Conservation (phyloP, 2,329 filamentous ascomycete species). For the Hysterium pulicare region DNA sequence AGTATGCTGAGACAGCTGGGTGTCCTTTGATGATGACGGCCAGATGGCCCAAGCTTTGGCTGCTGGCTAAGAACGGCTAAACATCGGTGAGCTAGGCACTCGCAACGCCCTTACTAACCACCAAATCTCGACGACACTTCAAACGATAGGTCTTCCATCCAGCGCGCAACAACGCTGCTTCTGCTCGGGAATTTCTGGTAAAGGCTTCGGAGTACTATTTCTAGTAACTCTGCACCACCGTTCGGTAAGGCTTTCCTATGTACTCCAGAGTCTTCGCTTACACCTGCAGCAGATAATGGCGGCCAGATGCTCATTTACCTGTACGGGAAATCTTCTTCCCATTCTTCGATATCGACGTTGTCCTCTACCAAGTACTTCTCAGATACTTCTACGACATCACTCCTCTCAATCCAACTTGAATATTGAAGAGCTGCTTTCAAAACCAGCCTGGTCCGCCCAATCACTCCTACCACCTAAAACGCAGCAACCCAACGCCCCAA, state of each 20-base stretch:
- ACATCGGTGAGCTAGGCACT: too few species aligned
- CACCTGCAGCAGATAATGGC: constrained; percentile 5
- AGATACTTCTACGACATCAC: neutral
- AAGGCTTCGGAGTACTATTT: neutral
- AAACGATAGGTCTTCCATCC: constrained; percentile 1
- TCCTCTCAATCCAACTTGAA: constrained; percentile 12
- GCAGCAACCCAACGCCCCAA: constrained; percentile 26
- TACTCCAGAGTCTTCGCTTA: constrained; percentile 3
- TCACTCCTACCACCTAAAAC: constrained; percentile 60
- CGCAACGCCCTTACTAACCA: constrained; percentile 12
- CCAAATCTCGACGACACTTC: constrained; percentile 20
- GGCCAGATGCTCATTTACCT: neutral
- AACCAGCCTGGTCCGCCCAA: constrained; percentile 79
- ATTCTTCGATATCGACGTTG: constrained; percentile 2
- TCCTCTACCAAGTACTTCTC: neutral
- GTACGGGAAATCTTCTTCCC: neutral
- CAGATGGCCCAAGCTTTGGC: constrained; percentile 3
- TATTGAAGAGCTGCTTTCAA: constrained; percentile 51
- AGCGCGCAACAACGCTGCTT: neutral
- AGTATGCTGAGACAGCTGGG: too few species aligned
- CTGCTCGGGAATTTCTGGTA: neutral
- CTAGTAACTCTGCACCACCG: neutral
- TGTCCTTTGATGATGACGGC: constrained; percentile 5
- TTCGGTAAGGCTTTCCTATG: neutral
- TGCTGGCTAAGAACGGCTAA: constrained; percentile 13